Base-by-base conservation (phyloP, 1,284 basidiomycete genomes). In the Clitocybe nebularis region DNA sequence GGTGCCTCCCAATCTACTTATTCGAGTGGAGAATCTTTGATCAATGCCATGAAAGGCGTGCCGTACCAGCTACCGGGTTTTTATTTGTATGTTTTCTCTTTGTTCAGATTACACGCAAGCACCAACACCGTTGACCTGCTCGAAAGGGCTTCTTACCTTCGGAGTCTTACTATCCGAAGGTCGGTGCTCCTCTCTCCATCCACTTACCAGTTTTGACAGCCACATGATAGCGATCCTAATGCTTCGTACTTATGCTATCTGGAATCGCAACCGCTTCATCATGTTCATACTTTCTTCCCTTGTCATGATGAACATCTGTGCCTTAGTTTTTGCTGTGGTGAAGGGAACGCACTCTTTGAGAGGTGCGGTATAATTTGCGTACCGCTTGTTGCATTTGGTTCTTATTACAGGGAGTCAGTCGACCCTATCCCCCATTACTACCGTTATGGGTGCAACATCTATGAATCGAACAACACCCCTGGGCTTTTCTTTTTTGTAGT, bases 221-320 rank as follows among this genome's bases (percentile, higher is more conserved):
- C 16, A 16, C 2, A 13, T 26, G n/a, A 19, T 28, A 62, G 57
- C 41, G 5, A 58, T 65, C 20, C 49, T 64, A 8, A 57, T 61
- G 50, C 41, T 67, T 10, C 57, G 62, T 7, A 66, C 65, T 5
- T 66, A 62, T 41, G 64, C 64, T 8, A 56, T 66, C 14, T 67
- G 63, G 62, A 58, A 61, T 36, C 50, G 60, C 8, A 56, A 50
- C 21, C 58, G 55, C 8, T 44, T 44, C 26, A 53, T 65, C 0
- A 45, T 57, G 5, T 41, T 56, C 3, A 43, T 50, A 8, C 49
- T 62, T 5, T 44, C 39, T n/a, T 3, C 35, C 5, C 43, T 57
- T 11, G 43, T 36, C 47, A 8, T 29, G 48, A 1, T 17, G 5
- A 13, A 49, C 13, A 5, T n/a, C 8, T 17, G n/a, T n/a, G 6